Base-by-base conservation (phyloP, 1,139 yeast species). In the Pichia sp. region DNA sequence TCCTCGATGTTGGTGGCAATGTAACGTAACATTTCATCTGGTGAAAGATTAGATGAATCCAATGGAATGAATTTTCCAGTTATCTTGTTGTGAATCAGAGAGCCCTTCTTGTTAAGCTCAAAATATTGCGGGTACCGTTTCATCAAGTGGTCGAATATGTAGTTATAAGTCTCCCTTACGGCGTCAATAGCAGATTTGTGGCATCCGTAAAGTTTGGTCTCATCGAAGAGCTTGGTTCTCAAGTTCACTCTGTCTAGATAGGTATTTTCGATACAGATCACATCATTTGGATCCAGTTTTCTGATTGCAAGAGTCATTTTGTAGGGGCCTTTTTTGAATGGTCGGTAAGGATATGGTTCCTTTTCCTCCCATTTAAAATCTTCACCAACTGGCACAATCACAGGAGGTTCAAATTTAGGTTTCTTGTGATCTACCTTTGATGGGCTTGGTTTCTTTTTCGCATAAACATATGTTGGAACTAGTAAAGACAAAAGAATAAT, bases 231-330 rank as follows among this genome's bases (percentile, higher is more conserved):
- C 28, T 68, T 64, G 2, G 62, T 63, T 60, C 84, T 79, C 43
- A 73, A 64, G 9, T 72, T 72, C 3, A 83, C 72, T 21, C 74
- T 68, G 5, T 70, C 62, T 55, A 71, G 63, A 61, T 86, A 86
- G 28, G 84, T 77, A 47, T 84, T 73, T 56, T 87, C 96, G n/a
- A 87, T 63, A 48, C 82, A 70, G 30, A 87, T 69, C 83, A 87
- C 82, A 50, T 86, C 89, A 49, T 78, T 76, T 6, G 78, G 74
- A 31, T 76, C 76, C 43, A 81, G 66, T 48, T 72, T 74, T 53
- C 74, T 74, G 50, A 86, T 76, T 0, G 87, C 91, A 87, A 86
- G 82, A 4, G 85, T 85, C 68, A 86, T 69, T 58, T 78, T 79
- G 62, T 83, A 85, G 40, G 71, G 74, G 3, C 83, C 85, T 50